Evolutionary conservation across 495 filamentous ascomycete genomes (phyloP).

Genomic region (Polyplosphaeria fusca): DNA sequence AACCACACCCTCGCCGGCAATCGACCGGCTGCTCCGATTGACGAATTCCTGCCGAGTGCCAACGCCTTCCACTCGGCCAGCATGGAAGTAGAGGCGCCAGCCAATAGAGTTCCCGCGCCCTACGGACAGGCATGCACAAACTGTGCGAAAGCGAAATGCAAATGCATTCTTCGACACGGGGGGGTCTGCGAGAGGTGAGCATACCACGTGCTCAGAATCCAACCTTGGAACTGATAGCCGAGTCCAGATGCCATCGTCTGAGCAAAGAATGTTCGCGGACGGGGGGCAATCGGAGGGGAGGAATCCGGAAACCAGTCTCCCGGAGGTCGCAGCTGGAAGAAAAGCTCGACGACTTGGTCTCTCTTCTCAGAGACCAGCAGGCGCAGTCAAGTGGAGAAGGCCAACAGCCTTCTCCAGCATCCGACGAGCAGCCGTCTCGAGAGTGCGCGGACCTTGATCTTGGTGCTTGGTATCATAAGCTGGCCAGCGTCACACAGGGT

Average conservation of each 20-base stretch:
- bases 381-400: too few species aligned
- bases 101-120: conserved; percentile 1
- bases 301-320: not conserved
- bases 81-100: not conserved
- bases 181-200: conserved; percentile 4
- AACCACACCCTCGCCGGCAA: too few species aligned
- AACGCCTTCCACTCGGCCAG: not conserved
- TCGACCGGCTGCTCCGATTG: too few species aligned
- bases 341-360: conserved; percentile 10
- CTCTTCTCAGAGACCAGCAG: conserved; percentile 7
- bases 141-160: conserved; percentile 3
- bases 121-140: conserved; percentile 7
- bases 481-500: not conserved
- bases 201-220: too few species aligned
- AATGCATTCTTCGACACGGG: not conserved
- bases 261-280: conserved; percentile 10
- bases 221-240: too few species aligned
- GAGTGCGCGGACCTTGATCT: too few species aligned
- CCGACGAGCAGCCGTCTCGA: too few species aligned
- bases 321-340: conserved; percentile 15
- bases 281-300: not conserved
- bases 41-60: not conserved
- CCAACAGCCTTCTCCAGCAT: too few species aligned
- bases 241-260: conserved; percentile 14
- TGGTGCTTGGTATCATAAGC: too few species aligned